Base-by-base conservation (phyloP, 2,329 filamentous ascomycete genomes). In the Colletotrichum chrysophilum region DNA sequence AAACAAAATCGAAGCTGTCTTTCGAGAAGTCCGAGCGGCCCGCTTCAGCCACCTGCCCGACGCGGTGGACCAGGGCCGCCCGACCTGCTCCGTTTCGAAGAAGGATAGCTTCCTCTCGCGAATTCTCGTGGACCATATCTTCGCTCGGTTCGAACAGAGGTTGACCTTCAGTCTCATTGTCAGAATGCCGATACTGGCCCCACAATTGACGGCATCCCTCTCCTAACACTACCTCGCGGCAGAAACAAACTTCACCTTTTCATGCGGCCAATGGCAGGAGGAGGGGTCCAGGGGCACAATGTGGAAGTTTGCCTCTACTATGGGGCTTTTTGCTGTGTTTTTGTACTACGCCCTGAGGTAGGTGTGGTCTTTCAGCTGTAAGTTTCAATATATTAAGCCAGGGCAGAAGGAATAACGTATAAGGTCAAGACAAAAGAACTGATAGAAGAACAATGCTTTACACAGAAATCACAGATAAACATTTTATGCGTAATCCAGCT, bases 391-490 rank as follows among this genome's bases (percentile, higher is more conserved):
- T 43, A 0, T 3, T 5, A 43, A 43, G 38, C 38, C 38, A 43
- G 38, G 18, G 4, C 38, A 10, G 8, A n/a, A 43, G 8, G 16
- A 43, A 43, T n/a, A 1, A 3, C 38, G 38, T 8, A 38, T 8
- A 38, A 38, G 36, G 14, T 16, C 16, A 10, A 10, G 8, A n/a
- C 38, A n/a, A 43, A n/a, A 43, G 18, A 3, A 43, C 8, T 5
- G 5, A 43, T 0, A n/a, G 3, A 43, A n/a, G 3, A n/a, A 43
- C 4, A 43, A 43, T n/a, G 38, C 0, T 43, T 43, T 43, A n/a
- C 16, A 43, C 38, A 43, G 16, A 43, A n/a, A 43, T 18, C 18
- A 43, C 2, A 4, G 4, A 18, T 9, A 0, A 5, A 43, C 36
- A 18, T 3, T 43, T 9, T 18, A 5, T 43, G 38, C 38, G 18